phyloP scores from a whole-genome alignment of 202 grass and related monocot genomes.

The Sporobolus alterniflorus region DNA sequence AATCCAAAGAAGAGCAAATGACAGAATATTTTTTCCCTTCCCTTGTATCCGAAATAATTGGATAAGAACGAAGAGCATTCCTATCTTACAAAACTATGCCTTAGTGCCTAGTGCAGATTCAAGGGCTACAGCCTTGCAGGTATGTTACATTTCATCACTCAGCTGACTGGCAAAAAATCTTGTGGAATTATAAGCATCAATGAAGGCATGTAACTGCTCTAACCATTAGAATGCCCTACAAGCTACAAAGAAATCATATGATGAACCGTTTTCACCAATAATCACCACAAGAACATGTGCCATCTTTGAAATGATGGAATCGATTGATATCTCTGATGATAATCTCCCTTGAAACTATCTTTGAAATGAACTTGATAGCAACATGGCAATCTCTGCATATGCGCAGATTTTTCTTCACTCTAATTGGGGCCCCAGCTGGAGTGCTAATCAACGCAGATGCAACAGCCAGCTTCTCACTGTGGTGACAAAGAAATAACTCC shows the following conservation, averaged over 20 bases:
- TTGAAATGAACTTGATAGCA: conserved; percentile 68
- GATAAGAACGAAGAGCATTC: background rate
- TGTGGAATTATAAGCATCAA: conserved; percentile 11
- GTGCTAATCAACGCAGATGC: conserved; percentile 68
- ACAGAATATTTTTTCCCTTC: background rate
- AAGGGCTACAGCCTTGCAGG: background rate
- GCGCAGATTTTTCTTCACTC: conserved; percentile 85
- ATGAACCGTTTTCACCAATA: conserved; percentile 58
- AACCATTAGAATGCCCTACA: conserved; percentile 14
- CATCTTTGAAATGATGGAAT: conserved; percentile 91
- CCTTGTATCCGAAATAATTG: background rate
- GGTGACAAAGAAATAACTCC: conserved; percentile 85
- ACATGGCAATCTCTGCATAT: conserved; percentile 88
- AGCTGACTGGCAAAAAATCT: conserved; percentile 7
- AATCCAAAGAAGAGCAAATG: background rate
- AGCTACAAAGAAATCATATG: conserved; percentile 1
- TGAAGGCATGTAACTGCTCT: conserved; percentile 20
- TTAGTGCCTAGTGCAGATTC: background rate
- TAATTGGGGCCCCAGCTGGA: conserved; percentile 60
- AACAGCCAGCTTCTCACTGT: conserved; percentile 73
- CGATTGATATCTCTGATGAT: conserved; percentile 79
- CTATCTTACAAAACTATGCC: background rate
- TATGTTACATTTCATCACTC: background rate
- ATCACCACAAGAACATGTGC: conserved; percentile 82
- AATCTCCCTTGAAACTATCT: conserved; percentile 79